A percentile compares a stretch with the other conserved stretches of the same genome.
phyloP scores from a whole-genome alignment of 306 rosid genomes.

The Inga oerstediana region DNA sequence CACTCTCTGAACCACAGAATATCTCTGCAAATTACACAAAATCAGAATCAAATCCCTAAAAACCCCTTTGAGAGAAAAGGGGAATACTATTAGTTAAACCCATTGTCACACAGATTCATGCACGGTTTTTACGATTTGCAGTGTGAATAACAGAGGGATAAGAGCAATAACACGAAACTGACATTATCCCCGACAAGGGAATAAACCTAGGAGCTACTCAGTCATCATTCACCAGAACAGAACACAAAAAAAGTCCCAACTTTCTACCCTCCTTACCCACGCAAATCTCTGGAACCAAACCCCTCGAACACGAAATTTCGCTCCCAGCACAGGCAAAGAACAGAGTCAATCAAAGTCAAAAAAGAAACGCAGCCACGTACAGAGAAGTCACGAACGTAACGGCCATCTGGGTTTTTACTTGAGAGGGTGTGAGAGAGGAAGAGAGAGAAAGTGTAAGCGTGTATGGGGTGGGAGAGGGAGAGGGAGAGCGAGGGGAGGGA shows the following conservation, averaged over 20 bases:
- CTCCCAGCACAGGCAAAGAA: constrained; percentile 15
- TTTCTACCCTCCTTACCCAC: neutral
- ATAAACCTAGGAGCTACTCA: constrained; percentile 32
- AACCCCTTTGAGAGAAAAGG: constrained; percentile 40
- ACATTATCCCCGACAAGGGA: constrained; percentile 25
- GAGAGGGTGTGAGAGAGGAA: constrained; percentile 41
- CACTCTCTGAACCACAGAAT: constrained; percentile 9
- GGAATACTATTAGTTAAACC: neutral
- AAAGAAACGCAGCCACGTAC: constrained; percentile 12
- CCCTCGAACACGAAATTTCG: neutral
- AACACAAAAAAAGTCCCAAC: constrained; percentile 28
- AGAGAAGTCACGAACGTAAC: constrained; percentile 27
- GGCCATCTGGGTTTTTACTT: constrained; percentile 33
- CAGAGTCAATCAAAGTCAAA: constrained; percentile 36
- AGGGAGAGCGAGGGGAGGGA: constrained; percentile 43
- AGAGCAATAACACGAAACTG: neutral
- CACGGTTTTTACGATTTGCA: constrained; percentile 42
- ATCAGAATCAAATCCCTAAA: constrained; percentile 59
- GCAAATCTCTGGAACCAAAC: constrained; percentile 25
- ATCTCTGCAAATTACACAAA: constrained; percentile 35
- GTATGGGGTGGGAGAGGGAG: constrained; percentile 27
- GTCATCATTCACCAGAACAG: constrained; percentile 29
- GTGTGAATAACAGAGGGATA: constrained; percentile 7
- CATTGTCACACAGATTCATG: constrained; percentile 28
- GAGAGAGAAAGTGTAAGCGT: constrained; percentile 47